A percentile compares a stretch with the other conserved stretches of the same genome.
These are phyloP conservation scores for Cicer cuneatum DNA, from an alignment of 306 rosid species.

Conservation along the genomic window DNA sequence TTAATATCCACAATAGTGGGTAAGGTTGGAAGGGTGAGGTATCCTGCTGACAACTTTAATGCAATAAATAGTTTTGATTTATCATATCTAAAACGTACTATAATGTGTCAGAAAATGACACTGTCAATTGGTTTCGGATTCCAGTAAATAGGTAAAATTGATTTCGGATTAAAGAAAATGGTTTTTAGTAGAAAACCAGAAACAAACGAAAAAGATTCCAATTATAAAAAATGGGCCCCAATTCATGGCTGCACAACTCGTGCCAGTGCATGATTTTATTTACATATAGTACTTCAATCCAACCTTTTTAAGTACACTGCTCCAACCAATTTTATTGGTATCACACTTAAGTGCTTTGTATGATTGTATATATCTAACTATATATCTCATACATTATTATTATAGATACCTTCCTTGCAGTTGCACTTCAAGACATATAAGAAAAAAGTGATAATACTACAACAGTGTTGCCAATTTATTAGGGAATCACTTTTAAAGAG, in stretches of 20 bases:
- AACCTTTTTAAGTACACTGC: slow-evolving; percentile 36
- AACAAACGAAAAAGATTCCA: slow-evolving; percentile 44
- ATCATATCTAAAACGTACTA: background rate
- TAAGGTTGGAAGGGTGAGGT: background rate
- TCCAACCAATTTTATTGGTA: slow-evolving; percentile 34
- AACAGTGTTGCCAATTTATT: background rate
- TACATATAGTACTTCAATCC: slow-evolving; percentile 27
- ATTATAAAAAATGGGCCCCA: slow-evolving; percentile 27
- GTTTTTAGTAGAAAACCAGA: slow-evolving; percentile 23
- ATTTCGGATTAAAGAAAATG: background rate
- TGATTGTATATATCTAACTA: background rate
- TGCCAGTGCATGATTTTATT: slow-evolving; percentile 35
- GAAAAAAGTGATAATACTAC: background rate
- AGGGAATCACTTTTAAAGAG: too few relatives aligned
- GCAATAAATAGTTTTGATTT: background rate
- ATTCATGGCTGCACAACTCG: slow-evolving; percentile 15
- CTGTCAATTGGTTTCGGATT: slow-evolving; percentile 29
- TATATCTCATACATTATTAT: slow-evolving; percentile 18
- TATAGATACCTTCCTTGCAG: background rate
- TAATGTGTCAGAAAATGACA: slow-evolving; percentile 32
- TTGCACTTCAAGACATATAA: slow-evolving; percentile 11
- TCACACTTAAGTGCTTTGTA: slow-evolving; percentile 38
- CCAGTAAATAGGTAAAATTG: slow-evolving; percentile 28
- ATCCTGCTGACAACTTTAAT: background rate
- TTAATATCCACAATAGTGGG: background rate